A percentile compares a stretch with the other conserved stretches of the same genome.
Evolutionary conservation across 2,329 filamentous ascomycete genomes (phyloP).

Genomic region (Botryotinia narcissicola): DNA sequence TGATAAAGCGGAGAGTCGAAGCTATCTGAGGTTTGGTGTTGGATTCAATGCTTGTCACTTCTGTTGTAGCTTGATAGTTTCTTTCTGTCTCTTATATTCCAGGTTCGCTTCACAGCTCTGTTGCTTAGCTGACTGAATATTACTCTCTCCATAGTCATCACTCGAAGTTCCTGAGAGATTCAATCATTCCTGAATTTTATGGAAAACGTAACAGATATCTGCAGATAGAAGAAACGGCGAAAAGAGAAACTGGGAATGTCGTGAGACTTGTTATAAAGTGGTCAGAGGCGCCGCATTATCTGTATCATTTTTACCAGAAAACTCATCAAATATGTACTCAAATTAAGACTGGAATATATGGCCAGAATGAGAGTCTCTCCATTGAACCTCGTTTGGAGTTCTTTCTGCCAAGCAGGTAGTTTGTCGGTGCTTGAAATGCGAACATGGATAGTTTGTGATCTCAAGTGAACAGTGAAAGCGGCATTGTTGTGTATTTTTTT

Average conservation of each 20-base stretch:
- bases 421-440: not conserved
- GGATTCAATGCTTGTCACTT: not conserved
- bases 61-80: too few relatives aligned
- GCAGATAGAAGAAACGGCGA: not conserved
- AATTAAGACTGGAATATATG: rapidly evolving
- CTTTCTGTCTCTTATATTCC: too few relatives aligned
- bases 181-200: not conserved
- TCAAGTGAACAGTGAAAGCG: not conserved
- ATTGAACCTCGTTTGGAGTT: too few relatives aligned
- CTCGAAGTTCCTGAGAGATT: not conserved
- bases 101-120: too few relatives aligned
- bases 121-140: rapidly evolving
- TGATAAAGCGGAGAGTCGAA: not conserved
- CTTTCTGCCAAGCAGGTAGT: not conserved
- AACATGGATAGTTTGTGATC: not conserved
- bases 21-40: not conserved
- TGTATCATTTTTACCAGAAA: not conserved
- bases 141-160: not conserved
- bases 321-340: not conserved
- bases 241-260: not conserved
- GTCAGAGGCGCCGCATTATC: not conserved
- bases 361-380: not conserved
- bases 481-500: not conserved
- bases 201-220: not conserved
- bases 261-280: not conserved